These are phyloP conservation scores for Fusarium pseudograminearum DNA, from an alignment of 2,329 filamentous ascomycete species.

Conservation along the genomic window DNA sequence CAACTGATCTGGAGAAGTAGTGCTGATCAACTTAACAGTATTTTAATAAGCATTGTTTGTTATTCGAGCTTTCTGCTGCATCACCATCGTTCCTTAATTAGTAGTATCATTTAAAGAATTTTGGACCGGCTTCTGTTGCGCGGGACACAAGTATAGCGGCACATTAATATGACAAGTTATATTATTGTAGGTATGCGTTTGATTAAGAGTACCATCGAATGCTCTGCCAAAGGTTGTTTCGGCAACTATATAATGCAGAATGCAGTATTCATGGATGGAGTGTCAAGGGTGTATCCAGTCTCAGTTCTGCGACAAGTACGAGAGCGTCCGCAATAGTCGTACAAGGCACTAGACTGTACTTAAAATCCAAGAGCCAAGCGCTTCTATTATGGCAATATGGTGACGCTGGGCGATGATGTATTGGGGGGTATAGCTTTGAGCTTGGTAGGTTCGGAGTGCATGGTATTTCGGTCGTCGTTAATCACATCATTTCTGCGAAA, in stretches of 20 bases:
- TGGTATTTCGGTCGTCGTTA: background rate
- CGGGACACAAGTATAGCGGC: too few species aligned
- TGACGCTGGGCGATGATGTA: background rate
- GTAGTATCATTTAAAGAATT: background rate
- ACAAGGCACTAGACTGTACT: too few species aligned
- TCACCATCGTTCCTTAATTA: background rate
- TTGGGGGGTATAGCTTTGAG: background rate
- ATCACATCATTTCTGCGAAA: background rate
- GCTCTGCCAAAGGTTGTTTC: background rate
- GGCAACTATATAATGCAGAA: background rate
- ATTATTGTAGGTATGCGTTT: background rate
- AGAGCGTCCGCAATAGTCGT: background rate
- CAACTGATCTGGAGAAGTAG: slow-evolving; percentile 23
- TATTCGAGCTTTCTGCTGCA: background rate
- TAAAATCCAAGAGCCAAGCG: background rate
- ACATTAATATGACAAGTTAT: background rate
- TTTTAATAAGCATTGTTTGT: too few species aligned
- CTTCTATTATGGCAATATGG: background rate
- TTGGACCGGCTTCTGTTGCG: background rate
- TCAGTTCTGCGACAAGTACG: background rate
- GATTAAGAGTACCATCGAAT: background rate
- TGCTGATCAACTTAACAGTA: background rate
- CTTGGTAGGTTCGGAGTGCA: background rate
- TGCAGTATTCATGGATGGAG: background rate
- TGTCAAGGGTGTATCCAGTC: background rate